Conservation (phyloP, 768 basidiomycete genomes). For the Mycena vulgaris region DNA sequence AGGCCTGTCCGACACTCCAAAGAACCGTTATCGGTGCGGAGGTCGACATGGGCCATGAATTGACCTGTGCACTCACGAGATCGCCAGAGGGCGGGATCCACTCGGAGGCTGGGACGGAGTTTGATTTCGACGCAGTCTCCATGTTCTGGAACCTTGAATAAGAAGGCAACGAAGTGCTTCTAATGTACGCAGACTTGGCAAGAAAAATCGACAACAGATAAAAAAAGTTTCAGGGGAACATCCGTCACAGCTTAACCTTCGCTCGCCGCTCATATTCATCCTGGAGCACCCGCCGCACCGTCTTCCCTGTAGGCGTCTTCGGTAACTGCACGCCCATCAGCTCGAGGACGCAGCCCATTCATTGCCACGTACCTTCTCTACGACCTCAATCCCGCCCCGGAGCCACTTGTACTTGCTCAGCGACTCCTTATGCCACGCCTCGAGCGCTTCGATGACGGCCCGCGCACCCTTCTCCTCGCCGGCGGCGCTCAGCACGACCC, state of each 20-base stretch:
- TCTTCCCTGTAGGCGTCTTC: slow-evolving; percentile 83
- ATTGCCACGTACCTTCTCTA: slow-evolving; percentile 73
- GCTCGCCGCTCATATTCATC: slow-evolving; percentile 65
- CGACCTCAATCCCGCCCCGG: slow-evolving; percentile 78
- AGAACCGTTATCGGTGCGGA: neutral
- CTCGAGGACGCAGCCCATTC: too few species aligned
- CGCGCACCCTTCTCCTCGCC: slow-evolving; percentile 67
- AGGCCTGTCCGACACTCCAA: slow-evolving; percentile 7
- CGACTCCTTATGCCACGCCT: slow-evolving; percentile 73
- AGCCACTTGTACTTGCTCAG: slow-evolving; percentile 86
- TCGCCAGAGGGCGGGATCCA: neutral
- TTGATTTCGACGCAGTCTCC: neutral
- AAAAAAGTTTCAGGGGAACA: too few species aligned
- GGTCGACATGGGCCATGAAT: neutral
- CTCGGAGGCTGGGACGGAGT: neutral
- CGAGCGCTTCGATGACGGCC: slow-evolving; percentile 62
- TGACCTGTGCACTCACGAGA: neutral
- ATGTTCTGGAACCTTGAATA: neutral
- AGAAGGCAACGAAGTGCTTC: too few species aligned
- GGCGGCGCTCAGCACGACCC: slow-evolving; percentile 75
- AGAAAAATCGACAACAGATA: too few species aligned
- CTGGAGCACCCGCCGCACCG: slow-evolving; percentile 72
- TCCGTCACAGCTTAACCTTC: slow-evolving; percentile 46
- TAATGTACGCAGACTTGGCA: too few species aligned
- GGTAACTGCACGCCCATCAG: slow-evolving; percentile 66